Percentiles rank a stretch among this genome's conserved stretches.
These are phyloP conservation scores for Porpolomopsis calyptriformis DNA, from an alignment of 768 basidiomycete species.

Conservation along the genomic window DNA sequence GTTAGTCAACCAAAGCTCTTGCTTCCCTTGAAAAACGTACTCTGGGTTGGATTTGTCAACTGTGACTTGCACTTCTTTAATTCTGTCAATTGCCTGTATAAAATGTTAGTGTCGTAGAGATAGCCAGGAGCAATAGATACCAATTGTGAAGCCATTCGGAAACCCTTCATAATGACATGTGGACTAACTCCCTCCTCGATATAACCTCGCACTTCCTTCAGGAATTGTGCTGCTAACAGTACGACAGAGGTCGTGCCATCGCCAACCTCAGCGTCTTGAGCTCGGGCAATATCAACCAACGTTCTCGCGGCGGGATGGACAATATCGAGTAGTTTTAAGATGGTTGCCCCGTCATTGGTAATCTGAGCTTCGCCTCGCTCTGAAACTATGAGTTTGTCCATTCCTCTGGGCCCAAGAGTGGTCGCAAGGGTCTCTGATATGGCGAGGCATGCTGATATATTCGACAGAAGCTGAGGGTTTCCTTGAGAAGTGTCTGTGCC, in stretches of 20 bases:
- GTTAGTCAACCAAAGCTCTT: conserved; percentile 11
- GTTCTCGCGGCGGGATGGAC: conserved; percentile 96
- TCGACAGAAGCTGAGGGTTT: conserved; percentile 82
- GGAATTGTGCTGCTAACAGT: conserved; percentile 82
- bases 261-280: conserved; percentile 97
- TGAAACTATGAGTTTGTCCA: conserved; percentile 97
- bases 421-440: conserved; percentile 85
- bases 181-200: conserved; percentile 97
- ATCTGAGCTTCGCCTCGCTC: conserved; percentile 95
- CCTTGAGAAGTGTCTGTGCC: conserved; percentile 96
- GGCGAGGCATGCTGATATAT: conserved; percentile 93
- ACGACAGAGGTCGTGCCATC: conserved; percentile 98
- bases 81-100: conserved; percentile 67
- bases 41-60: conserved; percentile 85
- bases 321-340: conserved; percentile 93
- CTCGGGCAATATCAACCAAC: conserved; percentile 95
- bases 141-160: conserved; percentile 76
- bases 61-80: conserved; percentile 81
- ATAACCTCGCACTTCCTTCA: conserved; percentile 85
- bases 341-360: conserved; percentile 98
- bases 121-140: conserved; percentile 52
- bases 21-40: conserved; percentile 36
- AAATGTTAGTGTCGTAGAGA: conserved; percentile 6
- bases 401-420: conserved; percentile 95
- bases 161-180: conserved; percentile 96